Percentiles rank a stretch among this genome's conserved stretches.
These are phyloP conservation scores for Camptophora hylomeconis DNA, from an alignment of 2,329 filamentous ascomycete genomes.

Conservation along the genomic window DNA sequence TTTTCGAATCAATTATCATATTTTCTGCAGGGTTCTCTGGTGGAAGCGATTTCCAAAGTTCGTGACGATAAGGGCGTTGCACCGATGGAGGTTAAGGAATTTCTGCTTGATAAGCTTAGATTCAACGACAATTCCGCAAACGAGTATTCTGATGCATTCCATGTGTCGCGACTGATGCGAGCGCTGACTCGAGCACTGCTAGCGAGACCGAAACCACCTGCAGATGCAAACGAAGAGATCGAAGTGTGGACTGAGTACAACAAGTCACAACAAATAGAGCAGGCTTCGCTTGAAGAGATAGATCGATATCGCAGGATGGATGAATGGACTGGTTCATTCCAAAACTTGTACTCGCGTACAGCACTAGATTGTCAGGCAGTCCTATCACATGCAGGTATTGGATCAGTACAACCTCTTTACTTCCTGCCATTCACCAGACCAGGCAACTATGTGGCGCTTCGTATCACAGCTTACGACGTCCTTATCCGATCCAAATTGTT, in stretches of 20 bases:
- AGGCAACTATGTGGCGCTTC: constrained; percentile 47
- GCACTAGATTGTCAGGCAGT: constrained; percentile 46
- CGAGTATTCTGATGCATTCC: constrained; percentile 75
- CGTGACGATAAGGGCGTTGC: constrained; percentile 64
- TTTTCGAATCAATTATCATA: constrained; percentile 81
- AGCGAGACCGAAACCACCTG: constrained; percentile 24
- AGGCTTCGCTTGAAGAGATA: constrained; percentile 46
- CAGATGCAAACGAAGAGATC: constrained; percentile 31
- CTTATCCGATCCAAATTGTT: constrained; percentile 44
- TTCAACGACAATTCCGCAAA: constrained; percentile 95
- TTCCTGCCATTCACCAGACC: constrained; percentile 49
- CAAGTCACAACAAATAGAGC: constrained; percentile 36
- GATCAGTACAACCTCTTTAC: constrained; percentile 40
- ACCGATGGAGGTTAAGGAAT: constrained; percentile 64
- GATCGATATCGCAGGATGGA: constrained; percentile 52
- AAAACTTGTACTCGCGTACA: constrained; percentile 50
- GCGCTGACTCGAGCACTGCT: constrained; percentile 45
- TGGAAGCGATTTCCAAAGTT: constrained; percentile 65
- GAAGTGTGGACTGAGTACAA: constrained; percentile 35
- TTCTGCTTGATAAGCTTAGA: constrained; percentile 76
- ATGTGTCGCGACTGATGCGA: constrained; percentile 66
- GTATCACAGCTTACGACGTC: constrained; percentile 45
- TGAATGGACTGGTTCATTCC: constrained; percentile 53
- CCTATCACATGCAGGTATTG: constrained; percentile 40
- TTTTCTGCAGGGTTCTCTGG: constrained; percentile 70